Evolutionary conservation across 805 yeast species (phyloP).

Genomic region (Tanozyma kutaoensis): DNA sequence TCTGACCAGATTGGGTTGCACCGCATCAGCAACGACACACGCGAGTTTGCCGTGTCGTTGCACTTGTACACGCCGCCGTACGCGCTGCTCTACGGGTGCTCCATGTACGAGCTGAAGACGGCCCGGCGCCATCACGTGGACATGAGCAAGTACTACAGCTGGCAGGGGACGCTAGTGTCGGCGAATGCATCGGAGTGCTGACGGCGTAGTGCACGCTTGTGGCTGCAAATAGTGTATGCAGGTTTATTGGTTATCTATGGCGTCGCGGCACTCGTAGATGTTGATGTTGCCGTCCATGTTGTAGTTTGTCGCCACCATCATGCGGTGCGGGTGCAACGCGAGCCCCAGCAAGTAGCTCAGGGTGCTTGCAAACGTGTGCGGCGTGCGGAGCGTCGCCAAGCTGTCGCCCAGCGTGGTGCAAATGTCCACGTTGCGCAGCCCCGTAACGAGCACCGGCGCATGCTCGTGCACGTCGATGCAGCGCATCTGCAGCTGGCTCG

Average conservation of each 20-base stretch:
- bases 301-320: slow-evolving; percentile 82
- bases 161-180: slow-evolving; percentile 37
- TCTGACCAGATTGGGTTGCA: slow-evolving; percentile 56
- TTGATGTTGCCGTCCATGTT: slow-evolving; percentile 63
- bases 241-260: no score
- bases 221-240: no score
- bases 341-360: slow-evolving; percentile 49
- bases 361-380: slow-evolving; percentile 27
- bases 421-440: slow-evolving; percentile 62
- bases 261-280: slow-evolving; percentile 31
- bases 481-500: slow-evolving; percentile 40
- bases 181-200: slow-evolving; percentile 11
- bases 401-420: slow-evolving; percentile 81
- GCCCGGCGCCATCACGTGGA: slow-evolving; percentile 42
- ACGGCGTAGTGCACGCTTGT: neutral
- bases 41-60: slow-evolving; percentile 41
- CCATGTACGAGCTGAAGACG: slow-evolving; percentile 32
- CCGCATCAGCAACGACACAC: slow-evolving; percentile 35
- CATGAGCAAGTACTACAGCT: slow-evolving; percentile 46
- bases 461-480: slow-evolving; percentile 85
- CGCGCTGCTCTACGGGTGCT: slow-evolving; percentile 47
- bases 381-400: slow-evolving; percentile 45
- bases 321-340: slow-evolving; percentile 84
- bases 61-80: slow-evolving; percentile 72
- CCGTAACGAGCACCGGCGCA: slow-evolving; percentile 89